These are phyloP conservation scores for Aspergillus novofumigatus DNA, from an alignment of 2,329 filamentous ascomycete species.

Conservation along the genomic window DNA sequence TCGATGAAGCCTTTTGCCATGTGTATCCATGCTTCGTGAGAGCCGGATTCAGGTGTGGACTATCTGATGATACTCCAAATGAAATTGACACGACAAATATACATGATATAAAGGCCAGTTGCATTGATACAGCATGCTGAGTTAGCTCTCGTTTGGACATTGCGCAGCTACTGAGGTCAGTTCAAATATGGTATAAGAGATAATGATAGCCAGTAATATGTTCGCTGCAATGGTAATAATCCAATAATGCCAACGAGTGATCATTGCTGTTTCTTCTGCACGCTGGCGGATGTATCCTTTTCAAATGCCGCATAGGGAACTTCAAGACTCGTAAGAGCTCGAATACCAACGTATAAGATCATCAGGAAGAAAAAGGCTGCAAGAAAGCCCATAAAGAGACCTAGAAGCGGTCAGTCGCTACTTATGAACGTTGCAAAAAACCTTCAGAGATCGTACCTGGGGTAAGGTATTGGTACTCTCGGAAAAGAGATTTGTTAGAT, in stretches of 20 bases:
- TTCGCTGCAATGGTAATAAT: conserved; percentile 1
- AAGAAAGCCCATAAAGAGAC: conserved; percentile 82
- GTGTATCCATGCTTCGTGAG: not conserved
- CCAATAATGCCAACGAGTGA: conserved; percentile 6
- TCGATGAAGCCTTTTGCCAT: not conserved
- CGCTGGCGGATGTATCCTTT: conserved; percentile 87
- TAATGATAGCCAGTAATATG: not conserved
- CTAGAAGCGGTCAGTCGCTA: conserved; percentile 42
- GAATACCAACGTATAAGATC: conserved; percentile 75
- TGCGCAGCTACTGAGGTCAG: not conserved
- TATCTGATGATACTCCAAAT: not conserved
- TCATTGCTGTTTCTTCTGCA: conserved; percentile 74
- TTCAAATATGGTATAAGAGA: conserved; percentile 1
- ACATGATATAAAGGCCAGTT: not conserved
- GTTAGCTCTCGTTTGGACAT: not conserved
- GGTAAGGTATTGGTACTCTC: conserved; percentile 91
- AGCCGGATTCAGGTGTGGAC: not conserved
- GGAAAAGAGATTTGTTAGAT: conserved; percentile 55
- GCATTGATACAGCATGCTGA: not conserved
- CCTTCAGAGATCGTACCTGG: conserved; percentile 58
- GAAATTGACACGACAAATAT: not conserved
- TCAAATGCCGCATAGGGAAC: conserved; percentile 94
- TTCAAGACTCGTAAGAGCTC: conserved; percentile 72
- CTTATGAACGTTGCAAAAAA: not conserved
- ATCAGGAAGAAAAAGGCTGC: conserved; percentile 66